These are phyloP conservation scores for Stylonectria norvegica DNA, from an alignment of 2,329 filamentous ascomycete genomes.

Conservation along the genomic window DNA sequence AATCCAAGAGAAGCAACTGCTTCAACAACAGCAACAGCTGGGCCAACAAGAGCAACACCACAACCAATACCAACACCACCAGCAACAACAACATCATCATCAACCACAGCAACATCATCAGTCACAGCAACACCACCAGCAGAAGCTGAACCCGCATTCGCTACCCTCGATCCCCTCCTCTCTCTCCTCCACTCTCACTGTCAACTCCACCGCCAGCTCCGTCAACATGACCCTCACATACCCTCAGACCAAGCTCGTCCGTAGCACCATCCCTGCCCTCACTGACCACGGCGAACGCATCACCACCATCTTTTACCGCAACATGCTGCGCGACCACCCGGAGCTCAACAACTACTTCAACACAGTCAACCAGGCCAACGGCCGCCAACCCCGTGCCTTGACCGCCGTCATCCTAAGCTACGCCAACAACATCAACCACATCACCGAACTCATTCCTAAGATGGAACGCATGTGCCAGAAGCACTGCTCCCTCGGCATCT, in stretches of 20 bases:
- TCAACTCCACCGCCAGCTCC: constrained; percentile 1
- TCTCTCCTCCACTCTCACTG: neutral
- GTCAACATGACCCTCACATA: constrained; percentile 42
- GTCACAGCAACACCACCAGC: constrained; percentile 3
- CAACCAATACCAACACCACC: too few relatives aligned
- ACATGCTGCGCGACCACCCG: constrained; percentile 63
- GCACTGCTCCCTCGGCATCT: constrained; percentile 67
- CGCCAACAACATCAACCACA: constrained; percentile 66
- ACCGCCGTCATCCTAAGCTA: constrained; percentile 60
- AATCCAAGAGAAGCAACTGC: too few relatives aligned
- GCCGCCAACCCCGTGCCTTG: constrained; percentile 34
- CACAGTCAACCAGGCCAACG: constrained; percentile 35
- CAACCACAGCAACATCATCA: neutral
- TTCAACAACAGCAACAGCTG: too few relatives aligned
- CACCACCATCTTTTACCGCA: constrained; percentile 68
- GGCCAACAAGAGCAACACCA: too few relatives aligned
- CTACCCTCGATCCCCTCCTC: constrained; percentile 2
- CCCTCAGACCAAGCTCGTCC: constrained; percentile 62
- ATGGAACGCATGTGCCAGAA: constrained; percentile 64
- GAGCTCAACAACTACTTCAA: constrained; percentile 71
- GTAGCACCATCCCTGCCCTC: constrained; percentile 67
- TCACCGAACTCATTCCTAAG: constrained; percentile 50
- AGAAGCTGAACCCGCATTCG: constrained; percentile 1
- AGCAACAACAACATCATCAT: too few relatives aligned
- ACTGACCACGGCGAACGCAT: constrained; percentile 65